These are phyloP conservation scores for Flaveria robusta DNA, from an alignment of 129 eudicot species.

Conservation along the genomic window DNA sequence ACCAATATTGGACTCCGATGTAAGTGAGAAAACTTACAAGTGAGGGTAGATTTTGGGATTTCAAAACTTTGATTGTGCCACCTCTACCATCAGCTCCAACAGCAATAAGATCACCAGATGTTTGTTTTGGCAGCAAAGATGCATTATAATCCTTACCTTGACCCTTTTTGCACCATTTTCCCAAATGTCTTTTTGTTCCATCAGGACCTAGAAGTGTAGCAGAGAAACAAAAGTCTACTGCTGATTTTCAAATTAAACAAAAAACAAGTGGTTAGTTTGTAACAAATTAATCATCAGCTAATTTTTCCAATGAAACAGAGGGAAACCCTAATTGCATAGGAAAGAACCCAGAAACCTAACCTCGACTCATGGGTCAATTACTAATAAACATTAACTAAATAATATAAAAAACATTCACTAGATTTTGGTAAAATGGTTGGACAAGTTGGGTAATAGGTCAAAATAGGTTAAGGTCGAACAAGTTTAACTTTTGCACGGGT, in stretches of 20 bases:
- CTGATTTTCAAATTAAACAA: conserved; percentile 15
- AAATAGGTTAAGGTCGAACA: neutral
- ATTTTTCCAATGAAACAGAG: neutral
- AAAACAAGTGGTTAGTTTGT: conserved; percentile 11
- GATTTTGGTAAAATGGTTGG: neutral
- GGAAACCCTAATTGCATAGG: too few species aligned
- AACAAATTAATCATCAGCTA: neutral
- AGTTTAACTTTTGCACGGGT: too few species aligned
- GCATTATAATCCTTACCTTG: conserved; percentile 34
- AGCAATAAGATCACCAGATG: conserved; percentile 64
- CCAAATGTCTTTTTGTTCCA: conserved; percentile 71
- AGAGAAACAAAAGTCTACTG: conserved; percentile 59
- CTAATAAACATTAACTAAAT: too few species aligned
- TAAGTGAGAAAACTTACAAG: conserved; percentile 47
- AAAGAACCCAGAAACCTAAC: too few species aligned
- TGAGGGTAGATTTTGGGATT: conserved; percentile 50
- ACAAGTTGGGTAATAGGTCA: neutral
- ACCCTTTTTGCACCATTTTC: conserved; percentile 83
- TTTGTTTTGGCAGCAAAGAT: conserved; percentile 30
- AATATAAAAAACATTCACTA: neutral
- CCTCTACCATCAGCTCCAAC: conserved; percentile 96
- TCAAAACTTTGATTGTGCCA: conserved; percentile 67
- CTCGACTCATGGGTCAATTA: too few species aligned
- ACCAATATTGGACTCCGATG: neutral
- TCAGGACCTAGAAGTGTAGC: conserved; percentile 86